Conservation (phyloP, 78 protist species). For the Polysphondylium violaceum region DNA sequence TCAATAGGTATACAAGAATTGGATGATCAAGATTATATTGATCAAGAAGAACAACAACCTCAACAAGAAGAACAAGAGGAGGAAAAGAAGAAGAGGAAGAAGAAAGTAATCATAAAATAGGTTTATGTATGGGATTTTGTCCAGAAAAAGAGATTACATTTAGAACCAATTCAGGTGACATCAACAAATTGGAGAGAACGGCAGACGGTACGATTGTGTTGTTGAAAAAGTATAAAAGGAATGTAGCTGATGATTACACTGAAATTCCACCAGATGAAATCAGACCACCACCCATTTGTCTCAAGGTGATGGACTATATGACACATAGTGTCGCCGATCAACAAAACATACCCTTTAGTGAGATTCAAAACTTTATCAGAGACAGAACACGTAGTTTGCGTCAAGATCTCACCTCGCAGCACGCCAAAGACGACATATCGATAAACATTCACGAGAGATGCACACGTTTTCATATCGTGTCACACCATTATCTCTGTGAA, state of each 20-base stretch:
- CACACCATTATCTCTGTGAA: constrained; percentile 67
- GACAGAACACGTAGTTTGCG: constrained; percentile 58
- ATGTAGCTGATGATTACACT: constrained; percentile 40
- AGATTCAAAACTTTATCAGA: constrained; percentile 70
- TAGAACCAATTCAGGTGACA: constrained; percentile 43
- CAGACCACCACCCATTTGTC: constrained; percentile 44
- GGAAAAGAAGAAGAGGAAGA: neutral
- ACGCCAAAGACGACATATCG: constrained; percentile 17
- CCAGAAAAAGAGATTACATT: constrained; percentile 34
- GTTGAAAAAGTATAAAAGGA: constrained; percentile 48
- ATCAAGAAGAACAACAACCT: neutral
- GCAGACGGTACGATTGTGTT: constrained; percentile 8
- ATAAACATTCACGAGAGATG: constrained; percentile 74
- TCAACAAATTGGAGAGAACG: constrained; percentile 20
- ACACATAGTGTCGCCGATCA: constrained; percentile 20
- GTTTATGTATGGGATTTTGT: constrained; percentile 60
- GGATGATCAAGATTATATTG: neutral
- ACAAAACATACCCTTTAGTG: constrained; percentile 28
- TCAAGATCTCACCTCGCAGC: constrained; percentile 65
- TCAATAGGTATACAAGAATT: too few species aligned
- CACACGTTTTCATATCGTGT: constrained; percentile 56
- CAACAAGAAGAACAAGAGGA: neutral
- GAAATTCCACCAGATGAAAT: constrained; percentile 78
- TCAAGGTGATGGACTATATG: constrained; percentile 51
- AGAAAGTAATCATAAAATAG: constrained; percentile 13